Percentiles rank a stretch among this genome's conserved stretches.
Conservation (phyloP, 2,329 filamentous ascomycete genomes). For the Aspergillus sp. region DNA sequence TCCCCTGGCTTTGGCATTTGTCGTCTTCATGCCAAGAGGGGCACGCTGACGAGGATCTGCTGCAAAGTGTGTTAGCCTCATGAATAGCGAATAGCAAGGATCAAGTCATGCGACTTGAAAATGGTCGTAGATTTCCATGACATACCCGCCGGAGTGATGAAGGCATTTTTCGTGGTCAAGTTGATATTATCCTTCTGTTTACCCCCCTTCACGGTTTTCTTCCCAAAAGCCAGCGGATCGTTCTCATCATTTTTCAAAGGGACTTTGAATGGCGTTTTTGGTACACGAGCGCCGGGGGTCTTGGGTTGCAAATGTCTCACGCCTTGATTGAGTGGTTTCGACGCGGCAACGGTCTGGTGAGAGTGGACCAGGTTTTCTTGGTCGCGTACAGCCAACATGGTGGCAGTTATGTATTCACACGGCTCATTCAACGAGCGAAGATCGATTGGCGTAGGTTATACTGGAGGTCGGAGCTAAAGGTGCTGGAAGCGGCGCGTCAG, state of each 20-base stretch:
- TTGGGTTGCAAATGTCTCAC: constrained; percentile 66
- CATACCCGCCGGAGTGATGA: constrained; percentile 80
- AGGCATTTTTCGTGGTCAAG: constrained; percentile 60
- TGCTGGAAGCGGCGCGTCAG: background rate
- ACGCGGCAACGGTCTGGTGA: constrained; percentile 68
- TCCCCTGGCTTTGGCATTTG: constrained; percentile 79
- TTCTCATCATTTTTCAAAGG: constrained; percentile 88
- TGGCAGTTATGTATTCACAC: constrained; percentile 27
- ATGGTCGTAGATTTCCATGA: background rate
- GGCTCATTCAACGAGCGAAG: constrained; percentile 23
- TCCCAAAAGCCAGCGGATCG: constrained; percentile 60
- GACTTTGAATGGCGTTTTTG: constrained; percentile 80
- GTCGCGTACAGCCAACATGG: constrained; percentile 76
- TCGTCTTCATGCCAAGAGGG: constrained; percentile 90
- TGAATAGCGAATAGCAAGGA: background rate
- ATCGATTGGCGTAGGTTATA: background rate
- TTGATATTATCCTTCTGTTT: constrained; percentile 61
- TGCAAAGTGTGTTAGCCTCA: constrained; percentile 12
- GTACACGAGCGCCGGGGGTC: constrained; percentile 73
- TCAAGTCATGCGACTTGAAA: background rate
- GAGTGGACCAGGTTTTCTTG: constrained; percentile 84
- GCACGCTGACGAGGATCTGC: constrained; percentile 70
- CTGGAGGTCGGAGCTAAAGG: constrained; percentile 7
- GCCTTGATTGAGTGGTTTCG: constrained; percentile 71
- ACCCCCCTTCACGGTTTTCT: constrained; percentile 58